Conservation (phyloP, 1,284 basidiomycete genomes). For the Termitomyces sp. region DNA sequence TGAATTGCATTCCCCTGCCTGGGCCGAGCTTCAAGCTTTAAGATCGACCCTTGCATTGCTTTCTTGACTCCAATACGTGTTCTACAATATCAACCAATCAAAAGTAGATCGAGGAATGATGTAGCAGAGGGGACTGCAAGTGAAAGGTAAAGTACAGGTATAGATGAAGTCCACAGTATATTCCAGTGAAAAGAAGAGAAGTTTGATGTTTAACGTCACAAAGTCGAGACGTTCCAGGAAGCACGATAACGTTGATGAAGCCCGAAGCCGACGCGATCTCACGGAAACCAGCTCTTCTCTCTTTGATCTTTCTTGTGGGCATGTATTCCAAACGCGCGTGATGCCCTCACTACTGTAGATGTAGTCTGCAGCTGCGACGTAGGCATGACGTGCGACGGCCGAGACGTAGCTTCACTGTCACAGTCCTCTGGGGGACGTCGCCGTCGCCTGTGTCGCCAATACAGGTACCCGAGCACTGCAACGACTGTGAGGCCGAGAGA, state of each 20-base stretch:
- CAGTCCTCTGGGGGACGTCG: slow-evolving; percentile 8
- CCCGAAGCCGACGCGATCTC: background rate
- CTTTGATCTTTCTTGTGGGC: background rate
- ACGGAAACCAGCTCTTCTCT: slow-evolving; percentile 7
- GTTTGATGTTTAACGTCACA: background rate
- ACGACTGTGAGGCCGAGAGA: slow-evolving; percentile 33
- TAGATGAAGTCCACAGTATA: background rate
- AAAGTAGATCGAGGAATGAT: background rate
- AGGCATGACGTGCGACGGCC: background rate
- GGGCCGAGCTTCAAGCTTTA: background rate
- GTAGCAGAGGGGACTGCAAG: background rate
- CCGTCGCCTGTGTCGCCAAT: slow-evolving; percentile 27
- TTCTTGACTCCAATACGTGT: background rate
- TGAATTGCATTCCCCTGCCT: background rate
- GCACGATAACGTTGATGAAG: background rate
- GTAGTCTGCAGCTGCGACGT: background rate
- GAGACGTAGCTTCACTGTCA: slow-evolving; percentile 9
- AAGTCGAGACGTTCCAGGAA: background rate
- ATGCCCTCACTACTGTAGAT: background rate
- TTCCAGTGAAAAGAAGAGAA: background rate
- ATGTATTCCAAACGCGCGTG: background rate
- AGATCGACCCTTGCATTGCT: background rate
- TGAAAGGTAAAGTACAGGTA: background rate
- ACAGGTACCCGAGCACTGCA: slow-evolving; percentile 24
- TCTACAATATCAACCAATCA: background rate